Evolutionary conservation across 2,329 filamentous ascomycete species (phyloP).

Genomic region (Colletotrichum tanaceti): DNA sequence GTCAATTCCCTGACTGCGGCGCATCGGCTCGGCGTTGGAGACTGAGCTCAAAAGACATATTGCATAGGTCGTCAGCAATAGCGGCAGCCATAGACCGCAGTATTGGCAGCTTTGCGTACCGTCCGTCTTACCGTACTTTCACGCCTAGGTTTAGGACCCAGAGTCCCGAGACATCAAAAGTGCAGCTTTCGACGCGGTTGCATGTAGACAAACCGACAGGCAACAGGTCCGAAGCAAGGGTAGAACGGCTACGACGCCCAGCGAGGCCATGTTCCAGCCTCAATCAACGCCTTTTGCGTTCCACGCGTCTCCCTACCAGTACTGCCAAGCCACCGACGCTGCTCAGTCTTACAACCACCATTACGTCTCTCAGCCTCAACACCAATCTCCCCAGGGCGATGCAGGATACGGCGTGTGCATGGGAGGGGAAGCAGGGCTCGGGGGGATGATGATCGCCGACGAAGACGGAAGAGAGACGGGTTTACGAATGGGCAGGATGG

Average conservation of each 20-base stretch:
- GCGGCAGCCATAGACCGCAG: not conserved
- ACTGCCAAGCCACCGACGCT: not conserved
- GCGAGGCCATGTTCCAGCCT: constrained; percentile 64
- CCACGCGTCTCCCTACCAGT: constrained; percentile 43
- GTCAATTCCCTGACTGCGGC: not conserved
- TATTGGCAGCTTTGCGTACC: not conserved
- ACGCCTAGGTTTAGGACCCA: not conserved
- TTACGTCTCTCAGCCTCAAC: not conserved
- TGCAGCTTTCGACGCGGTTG: not conserved
- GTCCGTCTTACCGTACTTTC: not conserved
- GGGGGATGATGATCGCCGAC: constrained; percentile 4
- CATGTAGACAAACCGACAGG: not conserved
- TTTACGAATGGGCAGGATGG: constrained; percentile 1
- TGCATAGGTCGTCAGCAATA: constrained; percentile 22
- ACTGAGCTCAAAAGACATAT: constrained; percentile 5
- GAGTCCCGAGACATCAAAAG: not conserved
- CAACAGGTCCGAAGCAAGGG: constrained; percentile 4
- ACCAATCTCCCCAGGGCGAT: not conserved
- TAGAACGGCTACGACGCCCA: constrained; percentile 11
- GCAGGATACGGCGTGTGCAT: constrained; percentile 10
- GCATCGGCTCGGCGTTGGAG: constrained; percentile 3
- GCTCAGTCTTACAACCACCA: constrained; percentile 1
- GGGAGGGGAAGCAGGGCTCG: not conserved
- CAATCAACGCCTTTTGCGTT: constrained; percentile 61
- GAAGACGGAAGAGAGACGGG: constrained; percentile 9